A percentile compares a stretch with the other conserved stretches of the same genome.
Conservation (phyloP, 495 filamentous ascomycete species). For the Hypoxylon crocopeplum region DNA sequence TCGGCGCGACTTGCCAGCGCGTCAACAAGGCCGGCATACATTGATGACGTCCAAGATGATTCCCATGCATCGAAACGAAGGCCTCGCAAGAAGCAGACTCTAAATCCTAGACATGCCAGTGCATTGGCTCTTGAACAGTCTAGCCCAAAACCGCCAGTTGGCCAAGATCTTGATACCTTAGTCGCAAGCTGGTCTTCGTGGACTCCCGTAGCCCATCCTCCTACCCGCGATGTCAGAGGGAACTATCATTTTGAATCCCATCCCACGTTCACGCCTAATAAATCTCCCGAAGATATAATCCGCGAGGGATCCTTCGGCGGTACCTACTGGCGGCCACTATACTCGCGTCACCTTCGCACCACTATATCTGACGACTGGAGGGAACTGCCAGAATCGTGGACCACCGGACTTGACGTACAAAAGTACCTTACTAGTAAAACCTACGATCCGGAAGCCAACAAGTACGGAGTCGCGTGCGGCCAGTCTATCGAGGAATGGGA, state of each 20-base stretch:
- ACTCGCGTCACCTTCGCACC: constrained; percentile 46
- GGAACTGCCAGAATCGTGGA: constrained; percentile 52
- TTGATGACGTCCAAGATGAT: constrained; percentile 7
- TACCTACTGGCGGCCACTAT: constrained; percentile 53
- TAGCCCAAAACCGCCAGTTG: neutral
- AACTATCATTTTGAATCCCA: constrained; percentile 51
- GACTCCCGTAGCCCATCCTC: constrained; percentile 41
- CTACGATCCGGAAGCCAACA: constrained; percentile 54
- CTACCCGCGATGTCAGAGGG: constrained; percentile 46
- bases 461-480: constrained; percentile 55
- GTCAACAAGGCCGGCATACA: neutral
- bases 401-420: constrained; percentile 42
- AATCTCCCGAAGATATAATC: constrained; percentile 55
- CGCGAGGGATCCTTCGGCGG: constrained; percentile 57
- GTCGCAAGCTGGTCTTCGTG: constrained; percentile 50
- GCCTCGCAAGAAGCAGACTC: constrained; percentile 1
- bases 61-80: neutral
- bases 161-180: constrained; percentile 42
- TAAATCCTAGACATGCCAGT: neutral
- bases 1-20: constrained; percentile 37
- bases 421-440: constrained; percentile 42
- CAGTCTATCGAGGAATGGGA: constrained; percentile 61
- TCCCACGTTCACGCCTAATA: constrained; percentile 54
- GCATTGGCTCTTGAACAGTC: neutral
- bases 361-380: constrained; percentile 50